Evolutionary conservation across 192 early-diverging fungal species (phyloP).

Genomic region (Coemansia sp.): DNA sequence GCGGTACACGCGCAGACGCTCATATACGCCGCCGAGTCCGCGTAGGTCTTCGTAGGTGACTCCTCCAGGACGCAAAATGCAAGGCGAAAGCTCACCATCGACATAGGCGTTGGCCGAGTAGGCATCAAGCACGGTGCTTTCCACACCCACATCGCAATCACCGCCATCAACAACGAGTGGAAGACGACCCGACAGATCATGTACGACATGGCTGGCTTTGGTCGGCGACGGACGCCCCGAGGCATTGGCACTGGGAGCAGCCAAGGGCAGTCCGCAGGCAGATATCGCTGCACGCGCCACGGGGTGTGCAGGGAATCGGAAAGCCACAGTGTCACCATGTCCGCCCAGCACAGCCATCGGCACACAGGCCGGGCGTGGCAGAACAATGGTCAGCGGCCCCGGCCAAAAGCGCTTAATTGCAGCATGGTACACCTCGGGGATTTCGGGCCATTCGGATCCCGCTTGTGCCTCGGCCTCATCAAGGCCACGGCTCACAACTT

Average conservation of each 20-base stretch:
- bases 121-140: constrained; percentile 91
- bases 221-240: constrained; percentile 96
- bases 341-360: constrained; percentile 80
- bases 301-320: constrained; percentile 89
- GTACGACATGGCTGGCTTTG: constrained; percentile 77
- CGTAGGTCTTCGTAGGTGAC: constrained; percentile 76
- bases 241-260: constrained; percentile 97
- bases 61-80: constrained; percentile 90
- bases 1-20: constrained; percentile 68
- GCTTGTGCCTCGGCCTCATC: constrained; percentile 11
- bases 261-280: constrained; percentile 79
- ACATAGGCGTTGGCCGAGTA: constrained; percentile 17
- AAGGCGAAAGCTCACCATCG: constrained; percentile 51
- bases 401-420: constrained; percentile 82
- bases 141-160: constrained; percentile 83
- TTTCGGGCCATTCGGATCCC: constrained; percentile 44
- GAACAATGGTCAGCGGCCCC: constrained; percentile 86
- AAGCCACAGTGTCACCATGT: constrained; percentile 76
- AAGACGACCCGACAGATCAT: constrained; percentile 76
- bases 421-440: constrained; percentile 67
- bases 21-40: constrained; percentile 56
- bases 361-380: constrained; percentile 62
- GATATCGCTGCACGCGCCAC: constrained; percentile 88
- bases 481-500: constrained; percentile 3
- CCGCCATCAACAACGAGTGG: constrained; percentile 90